Base-by-base conservation (phyloP, 2,329 filamentous ascomycete species). In the Calonectria leucothoes region DNA sequence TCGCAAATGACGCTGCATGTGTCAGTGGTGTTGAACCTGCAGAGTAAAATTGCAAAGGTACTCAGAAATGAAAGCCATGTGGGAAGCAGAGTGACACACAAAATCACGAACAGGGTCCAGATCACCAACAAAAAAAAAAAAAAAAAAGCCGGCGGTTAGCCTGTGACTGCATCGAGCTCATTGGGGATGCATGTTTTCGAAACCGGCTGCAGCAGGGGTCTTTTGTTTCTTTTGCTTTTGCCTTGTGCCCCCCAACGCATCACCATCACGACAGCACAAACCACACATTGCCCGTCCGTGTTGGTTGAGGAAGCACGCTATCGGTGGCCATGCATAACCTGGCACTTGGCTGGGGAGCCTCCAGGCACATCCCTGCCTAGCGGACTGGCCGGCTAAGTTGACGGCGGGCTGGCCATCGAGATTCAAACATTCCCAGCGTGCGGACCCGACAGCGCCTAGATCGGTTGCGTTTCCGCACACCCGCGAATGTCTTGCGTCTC, bases 401-500 rank as follows among this genome's bases (percentile, higher is more conserved):
- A 35, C 59, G 59, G 59, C 35, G 35, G 59, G 48, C 42, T 59
- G 66, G 39, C 20, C 66, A 69, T 72, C 71, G 42, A 70, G 71
- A 73, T 73, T 70, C 42, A 33, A 66, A 70, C 61, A 45, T 73
- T 52, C 68, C 71, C 66, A 70, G 42, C 29, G 42, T 66, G 55
- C 51, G 71, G 66, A 42, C 61, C 67, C 42, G 48, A 55, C 61
- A 64, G 71, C 63, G 52, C 63, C 48, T 63, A 64, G 71, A 73
- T 73, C 71, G 68, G 71, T 27, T 49, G 52, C 63, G 70, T 68
- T 72, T 63, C 65, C 70, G 64, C 48, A 37, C 45, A n/a, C 48
- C 64, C 70, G 55, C 65, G 15, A 65, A 68, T 72, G 70, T 65
- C 70, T 68, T 73, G 71, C 71, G 71, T 70, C 45, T 55, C 31